These are phyloP conservation scores for Coemansia sp. DNA, from an alignment of 192 early-diverging fungal species.

Conservation along the genomic window DNA sequence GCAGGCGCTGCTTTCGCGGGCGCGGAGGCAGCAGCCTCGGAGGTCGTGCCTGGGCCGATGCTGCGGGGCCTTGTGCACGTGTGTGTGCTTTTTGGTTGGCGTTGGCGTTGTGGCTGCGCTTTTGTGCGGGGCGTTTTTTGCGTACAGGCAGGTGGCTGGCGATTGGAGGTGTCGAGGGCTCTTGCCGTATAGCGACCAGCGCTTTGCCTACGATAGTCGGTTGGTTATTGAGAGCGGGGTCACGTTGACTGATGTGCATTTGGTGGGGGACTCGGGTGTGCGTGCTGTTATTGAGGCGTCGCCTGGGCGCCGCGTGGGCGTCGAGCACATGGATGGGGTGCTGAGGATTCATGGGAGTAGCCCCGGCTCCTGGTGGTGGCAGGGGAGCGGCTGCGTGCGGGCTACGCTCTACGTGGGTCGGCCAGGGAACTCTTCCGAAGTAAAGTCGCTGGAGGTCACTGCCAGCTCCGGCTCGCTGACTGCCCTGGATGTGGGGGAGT, in stretches of 20 bases:
- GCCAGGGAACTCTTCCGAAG: background rate
- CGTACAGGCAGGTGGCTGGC: background rate
- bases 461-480: conserved; percentile 13
- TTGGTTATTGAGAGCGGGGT: conserved; percentile 32
- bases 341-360: background rate
- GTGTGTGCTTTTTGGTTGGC: conserved; percentile 15
- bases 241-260: conserved; percentile 18
- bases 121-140: conserved; percentile 9
- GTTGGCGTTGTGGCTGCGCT: background rate
- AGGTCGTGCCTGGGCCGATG: background rate
- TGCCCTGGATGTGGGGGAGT: conserved; percentile 10
- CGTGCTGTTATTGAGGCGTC: conserved; percentile 27
- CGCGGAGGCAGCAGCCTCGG: background rate
- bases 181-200: conserved; percentile 6
- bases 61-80: conserved; percentile 6
- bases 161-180: conserved; percentile 24
- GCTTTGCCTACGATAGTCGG: conserved; percentile 4
- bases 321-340: conserved; percentile 4
- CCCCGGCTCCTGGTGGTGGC: conserved; percentile 9
- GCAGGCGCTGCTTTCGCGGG: conserved; percentile 17
- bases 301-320: background rate
- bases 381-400: conserved; percentile 27
- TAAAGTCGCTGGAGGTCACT: background rate
- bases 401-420: conserved; percentile 17
- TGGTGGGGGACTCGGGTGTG: conserved; percentile 9